Evolutionary conservation across 192 early-diverging fungal species (phyloP).

Genomic region (Podila verticillata): DNA sequence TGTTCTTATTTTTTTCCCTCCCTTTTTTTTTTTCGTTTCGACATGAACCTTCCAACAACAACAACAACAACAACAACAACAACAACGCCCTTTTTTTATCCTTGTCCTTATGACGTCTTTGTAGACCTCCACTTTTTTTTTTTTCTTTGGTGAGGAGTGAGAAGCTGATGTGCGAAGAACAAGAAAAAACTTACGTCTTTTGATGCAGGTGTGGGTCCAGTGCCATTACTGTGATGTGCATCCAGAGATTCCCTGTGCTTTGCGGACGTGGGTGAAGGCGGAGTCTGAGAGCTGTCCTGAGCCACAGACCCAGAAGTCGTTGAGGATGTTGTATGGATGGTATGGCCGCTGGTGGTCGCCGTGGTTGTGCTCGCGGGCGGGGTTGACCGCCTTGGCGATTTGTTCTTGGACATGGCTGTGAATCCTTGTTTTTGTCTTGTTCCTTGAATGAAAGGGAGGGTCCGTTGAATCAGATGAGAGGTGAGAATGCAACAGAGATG

Average conservation of each 20-base stretch:
- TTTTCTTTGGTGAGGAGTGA: too few relatives aligned
- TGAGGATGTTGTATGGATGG: neutral
- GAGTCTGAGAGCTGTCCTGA: neutral
- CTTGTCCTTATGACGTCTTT: constrained; percentile 3
- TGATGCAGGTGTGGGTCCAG: constrained; percentile 18
- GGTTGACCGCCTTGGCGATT: constrained; percentile 38
- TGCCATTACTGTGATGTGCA: constrained; percentile 5
- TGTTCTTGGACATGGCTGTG: constrained; percentile 4
- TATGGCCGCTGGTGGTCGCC: neutral
- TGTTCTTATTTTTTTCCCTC: too few relatives aligned
- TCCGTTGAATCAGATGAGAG: neutral
- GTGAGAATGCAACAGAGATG: neutral
- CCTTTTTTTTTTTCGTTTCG: too few relatives aligned
- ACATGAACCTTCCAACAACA: too few relatives aligned
- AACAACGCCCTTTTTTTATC: too few relatives aligned
- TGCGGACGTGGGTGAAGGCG: neutral
- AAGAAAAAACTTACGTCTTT: constrained; percentile 25
- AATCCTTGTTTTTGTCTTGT: constrained; percentile 19
- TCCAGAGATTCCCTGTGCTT: constrained; percentile 4
- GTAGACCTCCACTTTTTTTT: neutral
- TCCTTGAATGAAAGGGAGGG: neutral
- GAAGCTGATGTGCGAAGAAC: too few relatives aligned
- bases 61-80: too few relatives aligned
- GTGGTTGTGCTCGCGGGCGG: constrained; percentile 22
- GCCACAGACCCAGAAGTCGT: neutral